These are phyloP conservation scores for Yamadazyma atmosphaerica DNA, from an alignment of 1,139 yeast species.

Conservation along the genomic window DNA sequence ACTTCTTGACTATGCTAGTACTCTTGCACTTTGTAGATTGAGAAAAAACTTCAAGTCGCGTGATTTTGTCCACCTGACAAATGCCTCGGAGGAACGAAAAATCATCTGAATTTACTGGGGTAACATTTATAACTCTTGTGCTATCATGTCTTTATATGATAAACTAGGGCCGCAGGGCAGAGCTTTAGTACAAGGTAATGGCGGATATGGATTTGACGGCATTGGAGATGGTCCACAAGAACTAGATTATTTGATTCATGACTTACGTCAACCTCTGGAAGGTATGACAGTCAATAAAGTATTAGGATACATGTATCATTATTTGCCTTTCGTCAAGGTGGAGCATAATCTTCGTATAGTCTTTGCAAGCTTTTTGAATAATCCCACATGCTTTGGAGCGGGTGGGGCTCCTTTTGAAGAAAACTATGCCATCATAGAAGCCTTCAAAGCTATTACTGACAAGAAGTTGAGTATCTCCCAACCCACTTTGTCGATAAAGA, in stretches of 20 bases:
- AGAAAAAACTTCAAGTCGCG: neutral
- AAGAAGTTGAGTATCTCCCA: constrained; percentile 58
- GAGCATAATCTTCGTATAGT: constrained; percentile 56
- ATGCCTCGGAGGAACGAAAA: neutral
- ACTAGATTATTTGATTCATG: constrained; percentile 48
- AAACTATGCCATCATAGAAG: constrained; percentile 45
- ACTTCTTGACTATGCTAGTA: too few relatives aligned
- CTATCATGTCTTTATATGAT: constrained; percentile 23
- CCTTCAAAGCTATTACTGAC: constrained; percentile 47
- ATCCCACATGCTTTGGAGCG: constrained; percentile 44
- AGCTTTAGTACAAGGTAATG: constrained; percentile 7
- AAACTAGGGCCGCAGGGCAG: constrained; percentile 26
- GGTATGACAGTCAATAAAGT: constrained; percentile 34
- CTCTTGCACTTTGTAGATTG: neutral
- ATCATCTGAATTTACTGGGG: neutral
- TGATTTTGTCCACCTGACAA: neutral
- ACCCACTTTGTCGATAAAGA: constrained; percentile 57
- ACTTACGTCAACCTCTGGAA: constrained; percentile 39
- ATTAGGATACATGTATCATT: constrained; percentile 57
- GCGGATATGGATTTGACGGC: constrained; percentile 2
- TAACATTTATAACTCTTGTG: neutral
- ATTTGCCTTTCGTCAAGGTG: constrained; percentile 61
- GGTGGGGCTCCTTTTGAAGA: constrained; percentile 38
- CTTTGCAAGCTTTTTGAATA: constrained; percentile 49
- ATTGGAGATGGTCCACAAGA: constrained; percentile 35